Base-by-base conservation (phyloP, 805 yeast genomes). In the Metschnikowia noctiluminum region DNA sequence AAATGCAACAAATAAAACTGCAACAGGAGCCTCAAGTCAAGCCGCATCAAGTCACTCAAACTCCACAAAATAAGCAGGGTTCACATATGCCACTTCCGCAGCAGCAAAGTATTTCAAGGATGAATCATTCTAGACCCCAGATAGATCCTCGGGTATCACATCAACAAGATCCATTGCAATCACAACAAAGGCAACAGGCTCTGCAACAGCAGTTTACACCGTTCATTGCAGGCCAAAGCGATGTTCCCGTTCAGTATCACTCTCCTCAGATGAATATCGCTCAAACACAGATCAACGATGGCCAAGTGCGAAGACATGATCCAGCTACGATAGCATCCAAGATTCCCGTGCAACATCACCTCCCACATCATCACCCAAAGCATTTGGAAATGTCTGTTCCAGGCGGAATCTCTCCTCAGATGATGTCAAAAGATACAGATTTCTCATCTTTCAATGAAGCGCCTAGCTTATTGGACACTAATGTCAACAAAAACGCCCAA, bases 1-100 rank as follows among this genome's bases (percentile, higher is more conserved):
- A 62, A 60, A 61, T 71, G 42, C 69, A 67, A 39, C 73, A 70
- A 49, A 63, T 71, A 69, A 65, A 65, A 38, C 64, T 57, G 43
- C 66, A 66, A 43, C 62, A 56, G 45, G 57, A 51, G 16, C 57
- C 58, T 10, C 50, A 52, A 35, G 45, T 32, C 15, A 48, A 38
- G 14, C 47, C 43, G 15, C 41, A 27, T 15, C 49, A 46, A 28
- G 38, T 31, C 27, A 48, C 53, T 13, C 54, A 44, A 21, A 34
- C 39, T 27, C 14, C 38, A 15, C 50, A 45, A 32, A 46, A 40
- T 26, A 26, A 32, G 12, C 45, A 36, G 38, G 36, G n/a, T 12
- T 42, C 47, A 27, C 61, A 45, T 35, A 50, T 32, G 16, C 42
- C 41, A 32, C 53, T 42, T 11, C 43, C 38, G 36, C 61, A 42